Conservation (phyloP, 495 filamentous ascomycete species). For the Hypoxylon fragiforme region DNA sequence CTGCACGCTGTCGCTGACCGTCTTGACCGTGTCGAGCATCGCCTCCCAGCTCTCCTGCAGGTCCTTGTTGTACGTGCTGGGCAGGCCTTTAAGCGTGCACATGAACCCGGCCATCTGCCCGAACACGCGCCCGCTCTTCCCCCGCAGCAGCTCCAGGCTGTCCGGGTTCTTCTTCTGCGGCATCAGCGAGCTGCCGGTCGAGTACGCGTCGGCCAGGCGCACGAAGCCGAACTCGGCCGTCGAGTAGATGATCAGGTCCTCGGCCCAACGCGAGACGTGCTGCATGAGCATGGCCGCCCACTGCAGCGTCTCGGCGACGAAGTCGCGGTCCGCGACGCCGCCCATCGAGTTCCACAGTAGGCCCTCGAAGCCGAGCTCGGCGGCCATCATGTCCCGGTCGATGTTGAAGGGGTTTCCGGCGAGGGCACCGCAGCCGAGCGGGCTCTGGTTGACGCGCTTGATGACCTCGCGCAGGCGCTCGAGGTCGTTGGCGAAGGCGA, state of each 20-base stretch:
- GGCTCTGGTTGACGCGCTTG: conserved; percentile 73
- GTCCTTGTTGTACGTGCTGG: conserved; percentile 94
- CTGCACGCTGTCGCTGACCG: conserved; percentile 79
- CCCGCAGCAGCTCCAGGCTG: conserved; percentile 82
- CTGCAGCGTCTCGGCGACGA: conserved; percentile 87
- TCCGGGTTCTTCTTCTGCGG: conserved; percentile 87
- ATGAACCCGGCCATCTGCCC: conserved; percentile 89
- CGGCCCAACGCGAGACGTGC: conserved; percentile 83
- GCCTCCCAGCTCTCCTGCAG: conserved; percentile 89
- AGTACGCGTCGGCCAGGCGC: conserved; percentile 81
- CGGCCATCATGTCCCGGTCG: conserved; percentile 84
- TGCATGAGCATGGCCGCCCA: conserved; percentile 85
- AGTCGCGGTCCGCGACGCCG: conserved; percentile 84
- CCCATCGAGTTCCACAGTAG: conserved; percentile 83
- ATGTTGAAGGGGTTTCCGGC: conserved; percentile 92
- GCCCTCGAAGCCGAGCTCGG: conserved; percentile 85
- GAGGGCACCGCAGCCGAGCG: conserved; percentile 83
- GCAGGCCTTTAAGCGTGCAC: conserved; percentile 84
- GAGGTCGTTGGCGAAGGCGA: conserved; percentile 75
- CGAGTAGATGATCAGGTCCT: conserved; percentile 90
- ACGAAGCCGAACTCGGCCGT: conserved; percentile 83
- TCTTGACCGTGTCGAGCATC: conserved; percentile 86
- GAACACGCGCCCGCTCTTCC: conserved; percentile 83
- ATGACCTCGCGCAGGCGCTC: conserved; percentile 77
- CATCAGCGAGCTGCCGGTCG: conserved; percentile 84